Percentiles rank a stretch among this genome's conserved stretches.
Conservation (phyloP, 306 rosid genomes). For the Malus orientalis region DNA sequence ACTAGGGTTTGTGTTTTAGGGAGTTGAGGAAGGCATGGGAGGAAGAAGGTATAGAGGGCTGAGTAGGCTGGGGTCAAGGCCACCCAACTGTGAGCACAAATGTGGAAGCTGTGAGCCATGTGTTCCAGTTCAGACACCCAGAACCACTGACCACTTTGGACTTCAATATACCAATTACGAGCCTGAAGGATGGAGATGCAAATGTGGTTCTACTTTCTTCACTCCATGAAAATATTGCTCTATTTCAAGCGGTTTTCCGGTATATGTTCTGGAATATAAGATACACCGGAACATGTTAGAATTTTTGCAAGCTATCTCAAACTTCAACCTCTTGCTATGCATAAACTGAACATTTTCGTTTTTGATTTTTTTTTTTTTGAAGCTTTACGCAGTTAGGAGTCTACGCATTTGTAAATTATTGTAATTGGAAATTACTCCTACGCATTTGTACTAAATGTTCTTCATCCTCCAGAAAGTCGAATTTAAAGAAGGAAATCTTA, state of each 20-base stretch:
- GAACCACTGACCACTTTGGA: constrained; percentile 5
- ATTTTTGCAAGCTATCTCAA: not conserved
- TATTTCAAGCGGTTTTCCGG: not conserved
- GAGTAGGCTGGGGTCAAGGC: constrained; percentile 32
- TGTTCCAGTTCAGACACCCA: constrained; percentile 26
- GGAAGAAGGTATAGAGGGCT: constrained; percentile 7
- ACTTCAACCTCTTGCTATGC: too few species aligned
- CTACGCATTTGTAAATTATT: too few species aligned
- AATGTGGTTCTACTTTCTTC: constrained; percentile 29
- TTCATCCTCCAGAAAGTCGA: too few species aligned
- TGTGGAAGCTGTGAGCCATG: constrained; percentile 34
- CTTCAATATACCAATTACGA: constrained; percentile 30
- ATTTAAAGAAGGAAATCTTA: too few species aligned
- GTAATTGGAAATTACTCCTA: too few species aligned
- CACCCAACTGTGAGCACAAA: constrained; percentile 29
- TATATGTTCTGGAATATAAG: too few species aligned
- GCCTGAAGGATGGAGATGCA: constrained; percentile 44
- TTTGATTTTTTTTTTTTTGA: too few species aligned
- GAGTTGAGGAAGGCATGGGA: not conserved
- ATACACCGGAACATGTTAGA: too few species aligned
- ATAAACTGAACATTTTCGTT: too few species aligned
- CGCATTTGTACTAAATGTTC: too few species aligned
- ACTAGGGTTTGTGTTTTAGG: constrained; percentile 4
- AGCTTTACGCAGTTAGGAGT: too few species aligned
- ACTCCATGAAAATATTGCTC: constrained; percentile 10